phyloP scores from a whole-genome alignment of 2,329 filamentous ascomycete genomes.

The Penicillium polonicum region DNA sequence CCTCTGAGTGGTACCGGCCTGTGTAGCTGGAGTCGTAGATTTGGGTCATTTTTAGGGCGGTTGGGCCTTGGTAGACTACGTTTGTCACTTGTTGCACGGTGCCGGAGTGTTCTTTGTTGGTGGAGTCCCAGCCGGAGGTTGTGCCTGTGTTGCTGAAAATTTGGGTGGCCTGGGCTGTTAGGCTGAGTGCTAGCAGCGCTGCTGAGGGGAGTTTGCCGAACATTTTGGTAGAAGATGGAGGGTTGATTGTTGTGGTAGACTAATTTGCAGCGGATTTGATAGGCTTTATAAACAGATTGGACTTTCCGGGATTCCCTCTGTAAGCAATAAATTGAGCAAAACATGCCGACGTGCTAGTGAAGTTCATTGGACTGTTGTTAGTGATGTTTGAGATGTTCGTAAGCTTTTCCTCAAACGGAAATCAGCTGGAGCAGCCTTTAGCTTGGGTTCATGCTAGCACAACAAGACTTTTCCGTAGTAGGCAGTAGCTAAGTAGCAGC shows the following conservation, averaged over 20 bases:
- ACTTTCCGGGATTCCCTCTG: neutral
- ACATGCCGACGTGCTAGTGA: neutral
- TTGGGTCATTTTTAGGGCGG: constrained; percentile 46
- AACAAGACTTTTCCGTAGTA: neutral
- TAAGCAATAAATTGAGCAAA: neutral
- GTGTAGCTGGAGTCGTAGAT: constrained; percentile 42
- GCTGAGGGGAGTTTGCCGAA: neutral
- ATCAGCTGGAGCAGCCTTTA: neutral
- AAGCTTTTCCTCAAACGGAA: neutral
- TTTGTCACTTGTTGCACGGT: constrained; percentile 46
- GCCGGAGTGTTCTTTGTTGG: constrained; percentile 45
- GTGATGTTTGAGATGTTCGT: neutral
- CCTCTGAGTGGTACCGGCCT: constrained; percentile 53
- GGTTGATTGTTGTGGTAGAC: neutral
- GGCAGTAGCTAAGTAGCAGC: neutral
- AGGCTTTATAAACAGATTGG: neutral
- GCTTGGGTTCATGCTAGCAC: neutral
- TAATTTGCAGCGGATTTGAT: neutral
- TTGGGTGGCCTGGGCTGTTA: constrained; percentile 13
- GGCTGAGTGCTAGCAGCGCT: neutral
- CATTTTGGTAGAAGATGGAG: neutral
- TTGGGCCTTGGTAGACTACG: constrained; percentile 39
- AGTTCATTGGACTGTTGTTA: neutral
- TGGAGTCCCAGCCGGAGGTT: constrained; percentile 43
- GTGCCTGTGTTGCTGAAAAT: constrained; percentile 30